A percentile compares a stretch with the other conserved stretches of the same genome.
Conservation (phyloP, 331 rosid species). For the Cydonia oblonga region DNA sequence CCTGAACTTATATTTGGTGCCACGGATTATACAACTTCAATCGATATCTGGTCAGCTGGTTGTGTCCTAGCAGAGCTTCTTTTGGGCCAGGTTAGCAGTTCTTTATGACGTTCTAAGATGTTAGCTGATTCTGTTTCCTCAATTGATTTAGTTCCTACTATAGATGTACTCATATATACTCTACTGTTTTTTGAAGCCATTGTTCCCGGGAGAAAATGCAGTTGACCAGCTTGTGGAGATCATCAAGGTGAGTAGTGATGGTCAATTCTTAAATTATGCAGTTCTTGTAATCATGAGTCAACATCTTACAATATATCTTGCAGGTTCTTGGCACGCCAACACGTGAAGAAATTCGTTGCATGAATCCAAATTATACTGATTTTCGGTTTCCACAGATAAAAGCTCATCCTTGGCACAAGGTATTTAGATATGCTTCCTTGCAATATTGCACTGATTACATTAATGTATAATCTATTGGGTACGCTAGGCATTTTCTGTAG, state of each 20-base stretch:
- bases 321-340: constrained; percentile 98
- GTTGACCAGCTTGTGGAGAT: constrained; percentile 97
- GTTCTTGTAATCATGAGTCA: neutral
- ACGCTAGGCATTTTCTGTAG: neutral
- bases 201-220: constrained; percentile 90
- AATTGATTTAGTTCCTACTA: neutral
- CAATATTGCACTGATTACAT: neutral
- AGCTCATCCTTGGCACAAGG: constrained; percentile 69
- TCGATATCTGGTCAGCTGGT: constrained; percentile 98
- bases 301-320: constrained; percentile 10
- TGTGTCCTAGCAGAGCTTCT: constrained; percentile 98
- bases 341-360: constrained; percentile 95
- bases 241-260: constrained; percentile 46
- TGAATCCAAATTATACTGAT: constrained; percentile 92
- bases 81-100: constrained; percentile 70
- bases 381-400: constrained; percentile 63
- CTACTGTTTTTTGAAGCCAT: constrained; percentile 50
- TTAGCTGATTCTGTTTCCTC: neutral
- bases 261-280: neutral
- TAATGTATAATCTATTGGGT: neutral
- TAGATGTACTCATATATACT: constrained; percentile 1
- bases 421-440: constrained; percentile 16
- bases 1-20: constrained; percentile 98
- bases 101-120: neutral
- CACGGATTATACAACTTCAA: constrained; percentile 86